Conservation (phyloP, 768 basidiomycete genomes). For the Trametes maxima region DNA sequence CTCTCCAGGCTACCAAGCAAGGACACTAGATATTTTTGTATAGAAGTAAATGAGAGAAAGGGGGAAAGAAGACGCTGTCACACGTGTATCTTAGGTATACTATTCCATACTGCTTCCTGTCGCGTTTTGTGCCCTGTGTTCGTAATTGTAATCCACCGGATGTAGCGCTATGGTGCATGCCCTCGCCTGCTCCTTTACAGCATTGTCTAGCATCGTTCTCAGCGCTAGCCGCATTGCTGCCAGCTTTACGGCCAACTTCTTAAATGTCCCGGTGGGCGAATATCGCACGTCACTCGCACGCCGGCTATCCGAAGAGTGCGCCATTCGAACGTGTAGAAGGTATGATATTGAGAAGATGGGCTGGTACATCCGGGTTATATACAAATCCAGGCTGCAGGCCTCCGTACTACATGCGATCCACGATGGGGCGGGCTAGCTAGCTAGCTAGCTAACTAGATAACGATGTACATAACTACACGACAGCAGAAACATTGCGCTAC, state of each 20-base stretch:
- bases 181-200: too few species aligned
- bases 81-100: constrained; percentile 21
- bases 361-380: not conserved
- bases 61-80: constrained; percentile 7
- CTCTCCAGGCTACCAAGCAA: constrained; percentile 77
- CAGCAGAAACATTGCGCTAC: not conserved
- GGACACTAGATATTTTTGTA: constrained; percentile 11
- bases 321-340: too few species aligned
- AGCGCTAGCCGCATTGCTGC: too few species aligned
- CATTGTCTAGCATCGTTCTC: too few species aligned
- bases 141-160: not conserved
- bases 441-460: not conserved
- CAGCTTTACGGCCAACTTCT: too few species aligned
- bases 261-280: too few species aligned
- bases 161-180: not conserved
- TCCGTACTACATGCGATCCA: not conserved
- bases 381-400: not conserved
- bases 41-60: not conserved
- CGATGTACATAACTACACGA: not conserved
- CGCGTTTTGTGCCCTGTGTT: constrained; percentile 3
- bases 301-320: too few species aligned
- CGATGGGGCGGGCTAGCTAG: not conserved
- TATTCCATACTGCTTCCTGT: constrained; percentile 10
- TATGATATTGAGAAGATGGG: not conserved
- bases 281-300: too few species aligned